phyloP scores from a whole-genome alignment of 345 rosid species.

The Salix exigua region DNA sequence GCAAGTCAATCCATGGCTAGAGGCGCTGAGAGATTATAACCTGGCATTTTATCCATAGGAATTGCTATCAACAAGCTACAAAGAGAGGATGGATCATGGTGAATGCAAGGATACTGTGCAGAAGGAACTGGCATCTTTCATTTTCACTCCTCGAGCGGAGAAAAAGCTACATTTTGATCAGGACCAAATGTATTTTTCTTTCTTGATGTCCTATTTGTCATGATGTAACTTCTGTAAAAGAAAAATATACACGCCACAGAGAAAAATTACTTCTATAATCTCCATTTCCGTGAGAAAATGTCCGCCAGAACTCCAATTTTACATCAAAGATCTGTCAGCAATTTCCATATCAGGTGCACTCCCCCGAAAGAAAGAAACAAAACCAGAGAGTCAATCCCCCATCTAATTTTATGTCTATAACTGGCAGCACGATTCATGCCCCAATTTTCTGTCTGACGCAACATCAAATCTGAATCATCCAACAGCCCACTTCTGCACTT shows the following conservation, averaged over 20 bases:
- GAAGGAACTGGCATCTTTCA: neutral
- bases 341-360: neutral
- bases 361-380: neutral
- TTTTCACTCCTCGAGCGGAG: constrained; percentile 3
- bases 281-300: neutral
- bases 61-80: constrained; percentile 14
- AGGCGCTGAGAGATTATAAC: neutral
- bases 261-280: constrained; percentile 1
- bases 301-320: neutral
- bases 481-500: too few relatives aligned
- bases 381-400: neutral
- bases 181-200: constrained; percentile 5
- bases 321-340: neutral
- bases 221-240: constrained; percentile 3
- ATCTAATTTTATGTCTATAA: too few relatives aligned
- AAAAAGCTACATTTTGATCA: constrained; percentile 19
- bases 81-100: constrained; percentile 9
- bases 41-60: constrained; percentile 7
- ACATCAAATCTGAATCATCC: too few relatives aligned
- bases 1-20: constrained; percentile 1
- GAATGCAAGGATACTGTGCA: neutral
- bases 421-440: too few relatives aligned
- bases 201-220: constrained; percentile 8
- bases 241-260: neutral
- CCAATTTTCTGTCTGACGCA: too few relatives aligned